A percentile compares a stretch with the other conserved stretches of the same genome.
Evolutionary conservation across 371 early-diverging fungal genomes (phyloP).

Genomic region (Mucor plumbeus): DNA sequence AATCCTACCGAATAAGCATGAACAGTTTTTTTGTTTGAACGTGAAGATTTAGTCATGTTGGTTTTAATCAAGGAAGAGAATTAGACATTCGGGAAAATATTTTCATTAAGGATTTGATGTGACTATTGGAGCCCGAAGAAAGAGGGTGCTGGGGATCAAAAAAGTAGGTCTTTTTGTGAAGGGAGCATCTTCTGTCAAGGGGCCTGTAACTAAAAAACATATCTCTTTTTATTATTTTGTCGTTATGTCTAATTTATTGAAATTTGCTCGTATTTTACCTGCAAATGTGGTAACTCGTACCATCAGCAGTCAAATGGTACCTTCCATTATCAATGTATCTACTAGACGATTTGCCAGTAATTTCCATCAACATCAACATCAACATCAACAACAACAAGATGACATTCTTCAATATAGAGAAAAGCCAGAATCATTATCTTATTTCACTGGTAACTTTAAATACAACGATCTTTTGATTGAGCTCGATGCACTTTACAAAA

Average conservation of each 20-base stretch:
- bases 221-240: background rate
- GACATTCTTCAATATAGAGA: slow-evolving; percentile 46
- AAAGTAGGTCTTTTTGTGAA: background rate
- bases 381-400: slow-evolving; percentile 18
- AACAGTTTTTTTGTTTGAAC: slow-evolving; percentile 76
- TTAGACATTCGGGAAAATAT: background rate
- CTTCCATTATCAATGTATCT: background rate
- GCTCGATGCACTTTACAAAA: slow-evolving; percentile 68
- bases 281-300: background rate
- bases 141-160: slow-evolving; percentile 2
- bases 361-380: slow-evolving; percentile 6
- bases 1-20: slow-evolving; percentile 76
- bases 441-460: slow-evolving; percentile 88
- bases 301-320: background rate
- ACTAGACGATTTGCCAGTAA: slow-evolving; percentile 12
- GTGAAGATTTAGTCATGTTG: slow-evolving; percentile 6
- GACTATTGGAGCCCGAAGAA: background rate
- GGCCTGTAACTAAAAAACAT: slow-evolving; percentile 27
- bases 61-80: background rate
- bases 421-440: slow-evolving; percentile 76
- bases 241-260: slow-evolving; percentile 22
- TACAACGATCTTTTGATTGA: slow-evolving; percentile 79
- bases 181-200: slow-evolving; percentile 22
- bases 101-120: background rate
- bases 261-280: slow-evolving; percentile 21